A percentile compares a stretch with the other conserved stretches of the same genome.
Conservation (phyloP, 495 filamentous ascomycete species). For the Massariosphaeria phaeospora region DNA sequence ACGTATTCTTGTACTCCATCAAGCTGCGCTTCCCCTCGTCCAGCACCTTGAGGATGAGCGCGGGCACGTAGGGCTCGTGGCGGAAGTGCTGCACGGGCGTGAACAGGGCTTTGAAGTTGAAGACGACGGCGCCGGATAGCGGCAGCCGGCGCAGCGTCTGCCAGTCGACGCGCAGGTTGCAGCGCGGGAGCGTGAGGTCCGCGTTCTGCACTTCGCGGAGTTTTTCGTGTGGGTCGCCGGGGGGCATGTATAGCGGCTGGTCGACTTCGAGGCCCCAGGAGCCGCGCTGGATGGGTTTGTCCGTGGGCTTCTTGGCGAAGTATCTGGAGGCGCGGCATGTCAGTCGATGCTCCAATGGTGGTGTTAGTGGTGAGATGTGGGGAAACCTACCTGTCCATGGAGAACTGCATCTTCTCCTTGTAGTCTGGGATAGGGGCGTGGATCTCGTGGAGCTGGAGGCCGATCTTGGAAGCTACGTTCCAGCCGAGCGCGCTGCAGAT, state of each 20-base stretch:
- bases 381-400: slow-evolving; percentile 66
- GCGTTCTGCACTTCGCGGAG: slow-evolving; percentile 54
- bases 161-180: slow-evolving; percentile 83
- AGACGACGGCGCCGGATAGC: slow-evolving; percentile 67
- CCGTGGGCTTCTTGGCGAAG: slow-evolving; percentile 72
- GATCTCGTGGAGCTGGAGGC: slow-evolving; percentile 66
- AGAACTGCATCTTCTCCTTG: slow-evolving; percentile 84
- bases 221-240: slow-evolving; percentile 63
- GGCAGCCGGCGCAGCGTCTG: slow-evolving; percentile 83
- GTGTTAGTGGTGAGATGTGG: too few relatives aligned
- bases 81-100: slow-evolving; percentile 68
- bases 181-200: slow-evolving; percentile 53
- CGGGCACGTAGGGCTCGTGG: slow-evolving; percentile 70
- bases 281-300: slow-evolving; percentile 75
- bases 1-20: slow-evolving; percentile 82
- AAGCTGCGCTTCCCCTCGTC: slow-evolving; percentile 67
- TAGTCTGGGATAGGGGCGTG: slow-evolving; percentile 79
- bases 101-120: slow-evolving; percentile 91
- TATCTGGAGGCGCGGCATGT: slow-evolving; percentile 46
- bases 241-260: slow-evolving; percentile 71
- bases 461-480: slow-evolving; percentile 73
- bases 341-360: too few relatives aligned
- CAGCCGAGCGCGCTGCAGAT: slow-evolving; percentile 79
- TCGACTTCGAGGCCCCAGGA: slow-evolving; percentile 85
- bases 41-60: slow-evolving; percentile 61